Evolutionary conservation across 768 basidiomycete species (phyloP).

Genomic region (Suillus bovinus): DNA sequence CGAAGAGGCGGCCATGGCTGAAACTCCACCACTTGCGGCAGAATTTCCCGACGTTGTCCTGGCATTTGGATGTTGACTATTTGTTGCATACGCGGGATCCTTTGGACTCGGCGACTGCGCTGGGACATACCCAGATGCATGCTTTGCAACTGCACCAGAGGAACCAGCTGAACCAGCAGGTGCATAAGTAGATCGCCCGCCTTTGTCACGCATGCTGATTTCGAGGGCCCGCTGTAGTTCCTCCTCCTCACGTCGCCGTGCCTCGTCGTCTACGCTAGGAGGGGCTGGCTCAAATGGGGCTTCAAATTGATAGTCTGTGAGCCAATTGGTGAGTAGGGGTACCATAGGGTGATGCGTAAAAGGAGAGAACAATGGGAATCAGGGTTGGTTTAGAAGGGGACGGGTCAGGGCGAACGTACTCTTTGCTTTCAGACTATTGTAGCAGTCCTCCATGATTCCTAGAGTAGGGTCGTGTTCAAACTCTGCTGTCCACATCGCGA

Average conservation of each 20-base stretch:
- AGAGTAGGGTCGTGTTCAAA: conserved; percentile 80
- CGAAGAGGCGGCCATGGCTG: conserved; percentile 22
- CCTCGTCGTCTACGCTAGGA: conserved; percentile 74
- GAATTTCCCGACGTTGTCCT: conserved; percentile 56
- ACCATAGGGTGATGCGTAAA: not conserved
- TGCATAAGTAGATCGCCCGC: conserved; percentile 65
- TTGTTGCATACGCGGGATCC: conserved; percentile 11
- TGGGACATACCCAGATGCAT: conserved; percentile 16
- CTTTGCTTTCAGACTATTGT: conserved; percentile 77
- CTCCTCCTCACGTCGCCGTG: conserved; percentile 85
- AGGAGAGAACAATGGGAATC: conserved; percentile 3
- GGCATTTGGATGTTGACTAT: conserved; percentile 25
- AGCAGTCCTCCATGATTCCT: conserved; percentile 90
- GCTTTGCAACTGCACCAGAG: conserved; percentile 27
- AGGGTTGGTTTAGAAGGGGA: not conserved
- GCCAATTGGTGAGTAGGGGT: conserved; percentile 16
- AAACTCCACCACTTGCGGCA: conserved; percentile 31
- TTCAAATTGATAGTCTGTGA: conserved; percentile 72
- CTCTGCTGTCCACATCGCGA: conserved; percentile 83
- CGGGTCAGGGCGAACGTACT: conserved; percentile 44
- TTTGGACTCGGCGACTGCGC: conserved; percentile 24
- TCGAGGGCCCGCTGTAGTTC: conserved; percentile 92
- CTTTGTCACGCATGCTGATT: conserved; percentile 90
- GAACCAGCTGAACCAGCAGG: conserved; percentile 38
- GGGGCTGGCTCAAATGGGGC: conserved; percentile 61